phyloP scores from a whole-genome alignment of 164 flowering plant species.

The Berberis thunbergii region DNA sequence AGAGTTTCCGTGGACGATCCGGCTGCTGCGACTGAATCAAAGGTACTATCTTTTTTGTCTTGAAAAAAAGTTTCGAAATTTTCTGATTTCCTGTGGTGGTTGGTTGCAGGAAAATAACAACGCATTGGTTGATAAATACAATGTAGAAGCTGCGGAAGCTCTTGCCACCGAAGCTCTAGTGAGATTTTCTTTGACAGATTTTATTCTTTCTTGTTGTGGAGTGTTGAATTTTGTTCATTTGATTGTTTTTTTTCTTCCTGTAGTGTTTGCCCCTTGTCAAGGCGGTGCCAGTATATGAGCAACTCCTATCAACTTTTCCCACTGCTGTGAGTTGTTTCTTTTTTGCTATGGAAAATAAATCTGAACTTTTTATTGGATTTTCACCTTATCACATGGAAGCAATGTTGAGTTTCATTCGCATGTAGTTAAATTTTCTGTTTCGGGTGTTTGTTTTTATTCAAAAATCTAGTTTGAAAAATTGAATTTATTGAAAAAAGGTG shows the following conservation, averaged over 20 bases:
- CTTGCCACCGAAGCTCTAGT: conserved; percentile 49
- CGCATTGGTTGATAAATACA: conserved; percentile 26
- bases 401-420: too few species aligned
- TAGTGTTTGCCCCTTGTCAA: conserved; percentile 70
- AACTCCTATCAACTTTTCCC: conserved; percentile 66
- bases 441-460: too few species aligned
- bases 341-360: neutral
- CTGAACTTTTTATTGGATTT: too few species aligned
- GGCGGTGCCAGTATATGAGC: conserved; percentile 80
- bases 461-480: too few species aligned
- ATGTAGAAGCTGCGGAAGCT: conserved; percentile 43
- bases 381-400: neutral
- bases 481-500: too few species aligned
- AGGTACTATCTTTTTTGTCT: too few species aligned
- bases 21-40: too few species aligned
- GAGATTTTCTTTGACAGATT: neutral
- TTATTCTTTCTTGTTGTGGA: neutral
- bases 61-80: too few species aligned
- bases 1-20: too few species aligned
- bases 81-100: too few species aligned
- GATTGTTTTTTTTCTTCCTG: neutral
- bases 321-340: conserved; percentile 55
- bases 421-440: too few species aligned
- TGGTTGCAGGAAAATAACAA: too few species aligned
- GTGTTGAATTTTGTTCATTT: neutral